Evolutionary conservation across 305 asterid species (phyloP), one percentile per base, ranked within the genome.

Genomic region (Fraxinus latifolia): DNA sequence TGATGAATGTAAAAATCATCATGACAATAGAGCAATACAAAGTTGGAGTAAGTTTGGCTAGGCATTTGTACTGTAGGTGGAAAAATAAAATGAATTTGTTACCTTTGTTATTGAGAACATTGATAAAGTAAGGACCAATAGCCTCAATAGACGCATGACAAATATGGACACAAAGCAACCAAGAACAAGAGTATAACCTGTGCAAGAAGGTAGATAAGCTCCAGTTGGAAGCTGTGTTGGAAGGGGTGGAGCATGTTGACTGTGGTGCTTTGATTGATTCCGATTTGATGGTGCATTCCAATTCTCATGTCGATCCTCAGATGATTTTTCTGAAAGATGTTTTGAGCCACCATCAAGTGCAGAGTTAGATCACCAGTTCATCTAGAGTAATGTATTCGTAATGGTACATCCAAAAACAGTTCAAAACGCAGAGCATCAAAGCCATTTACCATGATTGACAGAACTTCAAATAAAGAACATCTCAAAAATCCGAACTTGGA

Each of bases 211-310:
- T 83, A 91, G 82, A 87, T 90, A 96, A 81, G 99, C 99, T 87
- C 98, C 94, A 77, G 94, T 87, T 33, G 99, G 99, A 81, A 96
- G 98, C 83, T 93, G 94, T 55, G 89, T 83, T 67, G 99, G 98
- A 89, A 96, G 89, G 36, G 97, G 87, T 78, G 92, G 81, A 85
- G 90, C 82, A 76, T 87, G 92, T 76, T 83, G 89, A 87, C 87
- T 77, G 36, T 88, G 90, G 83, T 86, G 90, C 90, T 93, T 96
- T 71, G 82, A 81, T 58, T 91, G 93, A 81, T 82, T 83, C 93
- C 92, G 55, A 77, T 80, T 84, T 81, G 91, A 85, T 58, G 83
- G 80, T 47, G 86, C 91, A 85, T 81, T 90, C 93, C 97, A 77
- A 81, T 82, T 88, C 76, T 71, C 76, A 15, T 71, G 44, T 32